Base-by-base conservation (phyloP, 805 yeast species). In the Yarrowia sp. region DNA sequence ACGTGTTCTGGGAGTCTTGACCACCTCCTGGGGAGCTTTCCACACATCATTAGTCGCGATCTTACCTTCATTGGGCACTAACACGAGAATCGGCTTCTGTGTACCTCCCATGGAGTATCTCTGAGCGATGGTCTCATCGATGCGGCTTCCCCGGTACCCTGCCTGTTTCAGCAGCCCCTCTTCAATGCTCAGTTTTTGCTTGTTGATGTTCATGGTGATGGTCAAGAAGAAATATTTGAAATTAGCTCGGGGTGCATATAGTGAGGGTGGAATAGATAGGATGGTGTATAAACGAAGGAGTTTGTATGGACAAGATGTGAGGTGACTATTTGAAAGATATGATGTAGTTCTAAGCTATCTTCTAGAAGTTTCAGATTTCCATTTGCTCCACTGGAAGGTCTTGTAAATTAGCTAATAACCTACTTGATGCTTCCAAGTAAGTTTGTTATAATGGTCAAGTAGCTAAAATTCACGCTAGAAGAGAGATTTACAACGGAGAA, bases 41-140 rank as follows among this genome's bases (percentile, higher is more conserved):
- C 63, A 32, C 14, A 41, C 35, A 19, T 42, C 36, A 1, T 42
- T 8, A 2, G 36, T 9, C 8, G 8, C 65, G 8, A 12, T 22
- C 9, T 59, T n/a, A 16, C 65, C 50, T 16, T 53, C 68, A 15
- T 42, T 52, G 16, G 68, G 68, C 22, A 43, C 72, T 15, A 77
- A 72, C 22, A 75, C 75, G 59, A 78, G 69, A 58, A 77, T 70
- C 41, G 81, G 80, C 69, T 77, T 78, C 70, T 78, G 81, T 42
- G 72, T 72, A 7, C 80, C 80, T 9, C 69, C 56, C 40, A 77
- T 70, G 14, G 80, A 77, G 70, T 81, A 81, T 14, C 84, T 72
- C 40, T 76, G 75, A 35, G 72, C 72, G n/a, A 81, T 71, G 1
- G 81, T 73, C 69, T 81, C 79, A 7, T 76, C 70, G 7, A 78